Conservation (phyloP, 2,329 filamentous ascomycete species). For the Chaetomium sp. region DNA sequence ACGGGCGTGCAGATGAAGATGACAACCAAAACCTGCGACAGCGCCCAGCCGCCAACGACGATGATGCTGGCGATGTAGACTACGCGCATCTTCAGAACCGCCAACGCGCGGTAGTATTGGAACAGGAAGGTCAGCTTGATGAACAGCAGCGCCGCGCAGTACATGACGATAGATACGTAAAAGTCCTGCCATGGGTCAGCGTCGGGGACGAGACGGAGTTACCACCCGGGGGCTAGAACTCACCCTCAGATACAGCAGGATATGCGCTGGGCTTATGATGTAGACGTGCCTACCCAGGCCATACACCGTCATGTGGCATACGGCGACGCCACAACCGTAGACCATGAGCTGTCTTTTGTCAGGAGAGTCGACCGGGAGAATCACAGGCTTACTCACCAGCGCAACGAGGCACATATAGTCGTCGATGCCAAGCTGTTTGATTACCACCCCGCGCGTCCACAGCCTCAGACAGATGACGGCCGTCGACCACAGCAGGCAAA, state of each 20-base stretch:
- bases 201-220: neutral
- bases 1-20: constrained; percentile 43
- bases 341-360: constrained; percentile 15
- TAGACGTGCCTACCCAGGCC: constrained; percentile 30
- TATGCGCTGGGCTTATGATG: constrained; percentile 17
- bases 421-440: constrained; percentile 30
- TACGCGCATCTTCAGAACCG: constrained; percentile 38
- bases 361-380: no score
- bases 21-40: constrained; percentile 41
- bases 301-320: constrained; percentile 30
- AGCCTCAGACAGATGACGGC: constrained; percentile 29
- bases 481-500: no score
- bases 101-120: constrained; percentile 45
- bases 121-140: constrained; percentile 44
- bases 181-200: constrained; percentile 32
- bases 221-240: no score
- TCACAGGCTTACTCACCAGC: constrained; percentile 19
- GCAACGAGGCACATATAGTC: constrained; percentile 26
- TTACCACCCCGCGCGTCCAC: constrained; percentile 26
- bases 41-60: constrained; percentile 41
- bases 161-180: constrained; percentile 44
- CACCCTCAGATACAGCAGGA: constrained; percentile 28
- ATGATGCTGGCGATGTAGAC: constrained; percentile 40
- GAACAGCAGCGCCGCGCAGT: constrained; percentile 40
- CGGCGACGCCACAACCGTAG: constrained; percentile 28